Conservation (phyloP, 805 yeast species). For the Teunomyces lycoperdinae region DNA sequence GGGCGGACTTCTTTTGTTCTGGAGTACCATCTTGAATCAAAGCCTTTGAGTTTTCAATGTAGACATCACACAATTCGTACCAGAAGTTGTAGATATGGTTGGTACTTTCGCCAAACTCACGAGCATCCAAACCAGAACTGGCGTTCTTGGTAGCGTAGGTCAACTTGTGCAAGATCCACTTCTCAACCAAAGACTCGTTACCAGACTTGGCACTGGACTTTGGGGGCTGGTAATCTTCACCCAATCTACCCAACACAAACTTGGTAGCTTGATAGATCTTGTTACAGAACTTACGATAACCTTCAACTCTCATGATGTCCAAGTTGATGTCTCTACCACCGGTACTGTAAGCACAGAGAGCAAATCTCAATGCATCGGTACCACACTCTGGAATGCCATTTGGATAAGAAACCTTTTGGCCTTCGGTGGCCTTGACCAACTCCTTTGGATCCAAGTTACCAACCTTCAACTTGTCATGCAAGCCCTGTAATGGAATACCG, state of each 20-base stretch:
- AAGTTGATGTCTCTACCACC: slow-evolving; percentile 98
- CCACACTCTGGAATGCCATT: slow-evolving; percentile 99
- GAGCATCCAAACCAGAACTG: slow-evolving; percentile 66
- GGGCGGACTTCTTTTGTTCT: slow-evolving; percentile 82
- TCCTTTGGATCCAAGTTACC: slow-evolving; percentile 93
- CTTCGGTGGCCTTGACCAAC: slow-evolving; percentile 79
- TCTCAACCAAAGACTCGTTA: slow-evolving; percentile 86
- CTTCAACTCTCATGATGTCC: slow-evolving; percentile 95
- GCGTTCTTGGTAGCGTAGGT: slow-evolving; percentile 64
- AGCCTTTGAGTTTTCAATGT: slow-evolving; percentile 94
- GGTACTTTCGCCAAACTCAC: slow-evolving; percentile 89
- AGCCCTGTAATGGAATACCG: slow-evolving; percentile 77
- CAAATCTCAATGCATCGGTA: slow-evolving; percentile 97
- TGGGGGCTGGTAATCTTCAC: slow-evolving; percentile 84
- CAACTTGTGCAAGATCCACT: slow-evolving; percentile 92
- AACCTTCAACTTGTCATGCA: slow-evolving; percentile 69
- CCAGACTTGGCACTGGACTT: slow-evolving; percentile 62
- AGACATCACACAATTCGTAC: slow-evolving; percentile 96
- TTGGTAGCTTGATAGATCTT: slow-evolving; percentile 98
- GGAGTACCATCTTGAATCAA: slow-evolving; percentile 89
- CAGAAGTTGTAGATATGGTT: slow-evolving; percentile 88
- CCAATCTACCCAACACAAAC: slow-evolving; percentile 90
- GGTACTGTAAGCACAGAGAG: slow-evolving; percentile 95
- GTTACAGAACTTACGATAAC: slow-evolving; percentile 99
- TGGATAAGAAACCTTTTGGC: slow-evolving; percentile 89